Evolutionary conservation across 345 rosid genomes (phyloP), one percentile per base, ranked within the genome.

Genomic region (Anacardium occidentale): DNA sequence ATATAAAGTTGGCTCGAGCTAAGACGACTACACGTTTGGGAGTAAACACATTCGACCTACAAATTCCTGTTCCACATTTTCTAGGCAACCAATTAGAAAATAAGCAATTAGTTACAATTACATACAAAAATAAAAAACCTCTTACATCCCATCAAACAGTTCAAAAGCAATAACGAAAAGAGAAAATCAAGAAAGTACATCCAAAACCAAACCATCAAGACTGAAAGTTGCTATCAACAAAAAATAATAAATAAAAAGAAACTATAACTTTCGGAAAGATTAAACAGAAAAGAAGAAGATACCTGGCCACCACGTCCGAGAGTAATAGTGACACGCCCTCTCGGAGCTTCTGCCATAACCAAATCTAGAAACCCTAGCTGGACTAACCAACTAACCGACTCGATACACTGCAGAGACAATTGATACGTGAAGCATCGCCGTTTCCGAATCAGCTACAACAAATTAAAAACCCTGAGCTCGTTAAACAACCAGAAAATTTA

Each of bases 251-350:
- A 15, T 11, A 34, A 25, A 50, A 26, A 69, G 44, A 73, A 75
- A 48, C 37, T 61, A 62, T 64, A 62, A 22, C 12, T 54, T 17
- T n/a, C 6, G 2, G 22, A 25, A 34, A 53, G 18, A 12, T 0
- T n/a, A 34, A 67, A 25, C 10, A n/a, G 3, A 10, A 70, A n/a
- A 37, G 7, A 72, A 62, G 67, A 25, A 65, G 15, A 48, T 71
- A 95, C 99, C 98, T 89, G 97, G 45, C 96, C 91, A 60, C 85
- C 73, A 69, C 87, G 88, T 7, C 98, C 99, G 56, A 92, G 90
- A 76, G 97, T 92, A 22, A 94, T 89, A 40, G 98, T 90, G 68
- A 92, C 86, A 44, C 94, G 86, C 75, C 84, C 83, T 24, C 86
- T 83, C 13, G 91, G 83, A 85, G 81, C 77, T 78, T 89, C 97